Conservation (phyloP, 805 yeast genomes). For the Isabelozyma heimii region DNA sequence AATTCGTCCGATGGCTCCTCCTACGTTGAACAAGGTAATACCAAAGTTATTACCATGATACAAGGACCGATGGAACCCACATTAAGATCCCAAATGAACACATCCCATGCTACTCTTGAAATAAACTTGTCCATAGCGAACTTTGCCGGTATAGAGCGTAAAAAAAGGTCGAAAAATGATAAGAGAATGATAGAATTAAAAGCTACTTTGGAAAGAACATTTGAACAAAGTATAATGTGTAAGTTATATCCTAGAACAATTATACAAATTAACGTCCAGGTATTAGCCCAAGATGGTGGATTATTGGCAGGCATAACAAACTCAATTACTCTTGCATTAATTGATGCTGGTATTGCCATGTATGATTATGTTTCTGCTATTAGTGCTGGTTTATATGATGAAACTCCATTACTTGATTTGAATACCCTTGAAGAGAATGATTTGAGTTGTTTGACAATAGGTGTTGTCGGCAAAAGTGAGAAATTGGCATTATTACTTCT, state of each 20-base stretch:
- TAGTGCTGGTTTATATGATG: slow-evolving; percentile 76
- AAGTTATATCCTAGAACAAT: slow-evolving; percentile 80
- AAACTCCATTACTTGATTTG: slow-evolving; percentile 74
- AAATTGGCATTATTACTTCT: slow-evolving; percentile 72
- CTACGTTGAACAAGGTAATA: slow-evolving; percentile 86
- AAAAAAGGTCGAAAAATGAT: slow-evolving; percentile 67
- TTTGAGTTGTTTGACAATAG: slow-evolving; percentile 77
- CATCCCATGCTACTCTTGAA: slow-evolving; percentile 54
- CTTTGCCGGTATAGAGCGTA: slow-evolving; percentile 74
- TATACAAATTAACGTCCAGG: slow-evolving; percentile 72
- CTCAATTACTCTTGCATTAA: slow-evolving; percentile 82
- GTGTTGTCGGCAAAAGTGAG: slow-evolving; percentile 78
- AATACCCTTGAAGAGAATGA: slow-evolving; percentile 82
- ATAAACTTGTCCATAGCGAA: slow-evolving; percentile 74
- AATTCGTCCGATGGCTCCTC: slow-evolving; percentile 89
- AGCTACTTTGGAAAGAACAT: slow-evolving; percentile 65
- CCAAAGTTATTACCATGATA: slow-evolving; percentile 81
- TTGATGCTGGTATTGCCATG: slow-evolving; percentile 95
- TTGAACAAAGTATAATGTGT: slow-evolving; percentile 69
- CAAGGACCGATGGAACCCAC: slow-evolving; percentile 89
- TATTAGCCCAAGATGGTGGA: slow-evolving; percentile 90
- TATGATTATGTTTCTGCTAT: slow-evolving; percentile 84
- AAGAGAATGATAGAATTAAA: slow-evolving; percentile 66
- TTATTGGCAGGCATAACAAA: slow-evolving; percentile 75
- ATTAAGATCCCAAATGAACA: slow-evolving; percentile 47